Base-by-base conservation (phyloP, 306 rosid species). In the Gynostemma pentaphyllum region DNA sequence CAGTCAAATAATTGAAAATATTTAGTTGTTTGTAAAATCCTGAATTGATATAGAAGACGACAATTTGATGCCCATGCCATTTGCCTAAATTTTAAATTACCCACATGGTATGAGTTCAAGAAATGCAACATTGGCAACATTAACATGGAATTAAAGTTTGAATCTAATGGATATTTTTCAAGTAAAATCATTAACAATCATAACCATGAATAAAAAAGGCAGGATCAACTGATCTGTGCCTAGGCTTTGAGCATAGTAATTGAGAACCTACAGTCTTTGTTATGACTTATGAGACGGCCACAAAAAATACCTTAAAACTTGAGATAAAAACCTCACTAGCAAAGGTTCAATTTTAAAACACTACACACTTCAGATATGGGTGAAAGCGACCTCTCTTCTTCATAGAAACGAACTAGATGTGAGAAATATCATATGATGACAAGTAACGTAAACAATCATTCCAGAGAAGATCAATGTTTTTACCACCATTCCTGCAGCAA, bases 401-500 rank as follows among this genome's bases (percentile, higher is more conserved):
- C 46, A 42, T 22, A 18, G 21, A 16, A 47, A 47, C 5, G 2
- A 47, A 16, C 53, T 16, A 47, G 27, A 22, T 18, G 10, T 47
- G 27, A 47, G 12, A 34, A 8, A 1, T 46, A 34, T 24, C 15
- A 48, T 36, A 70, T 9, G 44, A 61, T n/a, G n/a, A n/a, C n/a
- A n/a, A n/a, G n/a, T n/a, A 48, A 22, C 23, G 52, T 44, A 21
- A 5, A 7, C 54, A 63, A 62, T n/a, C 51, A 71, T 40, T 67
- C 61, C 22, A 16, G 64, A 64, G 55, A 55, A 66, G 74, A 62
- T 56, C 29, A 60, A 75, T n/a, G 74, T 27, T 22, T 67, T 81
- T 82, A 91, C 97, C 97, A 67, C 72, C 88, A 83, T 64, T 45
- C 89, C 96, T 24, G 97, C 91, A 51, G 67, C 85, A 68, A 83